phyloP scores from a whole-genome alignment of 345 rosid genomes.

The Syzygium jambos region DNA sequence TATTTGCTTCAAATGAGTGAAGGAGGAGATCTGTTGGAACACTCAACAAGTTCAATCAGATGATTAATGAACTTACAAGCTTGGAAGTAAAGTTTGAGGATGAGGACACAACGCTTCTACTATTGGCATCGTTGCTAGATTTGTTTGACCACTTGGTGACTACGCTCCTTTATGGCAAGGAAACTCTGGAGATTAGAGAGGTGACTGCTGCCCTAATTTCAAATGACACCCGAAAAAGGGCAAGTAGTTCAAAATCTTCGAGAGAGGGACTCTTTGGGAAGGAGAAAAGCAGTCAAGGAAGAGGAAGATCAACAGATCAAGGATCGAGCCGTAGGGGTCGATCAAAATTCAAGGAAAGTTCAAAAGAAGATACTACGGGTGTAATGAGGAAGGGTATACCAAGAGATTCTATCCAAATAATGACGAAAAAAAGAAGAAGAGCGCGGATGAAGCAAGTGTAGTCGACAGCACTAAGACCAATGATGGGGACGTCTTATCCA shows the following conservation, averaged over 20 bases:
- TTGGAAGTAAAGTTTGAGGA: fast-evolving
- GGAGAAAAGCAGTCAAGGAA: background rate
- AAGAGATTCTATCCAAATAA: background rate
- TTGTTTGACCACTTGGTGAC: background rate
- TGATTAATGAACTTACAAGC: background rate
- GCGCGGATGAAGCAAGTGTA: background rate
- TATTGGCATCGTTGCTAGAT: fast-evolving
- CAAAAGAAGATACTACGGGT: background rate
- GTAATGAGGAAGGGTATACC: background rate
- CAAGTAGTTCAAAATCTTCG: background rate
- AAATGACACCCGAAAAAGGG: background rate
- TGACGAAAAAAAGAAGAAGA: background rate
- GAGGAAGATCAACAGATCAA: background rate
- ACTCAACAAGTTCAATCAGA: background rate
- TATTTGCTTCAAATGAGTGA: background rate
- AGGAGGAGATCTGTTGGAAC: background rate
- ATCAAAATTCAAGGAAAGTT: background rate
- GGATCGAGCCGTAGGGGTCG: fast-evolving
- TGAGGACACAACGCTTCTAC: background rate
- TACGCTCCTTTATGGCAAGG: background rate
- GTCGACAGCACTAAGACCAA: fast-evolving
- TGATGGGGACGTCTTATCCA: background rate
- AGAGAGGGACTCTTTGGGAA: background rate
- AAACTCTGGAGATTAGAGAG: background rate
- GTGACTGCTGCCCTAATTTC: background rate